Evolutionary conservation across 306 rosid species (phyloP), one percentile per base, ranked within the genome.

Genomic region (Cicer bijugum): DNA sequence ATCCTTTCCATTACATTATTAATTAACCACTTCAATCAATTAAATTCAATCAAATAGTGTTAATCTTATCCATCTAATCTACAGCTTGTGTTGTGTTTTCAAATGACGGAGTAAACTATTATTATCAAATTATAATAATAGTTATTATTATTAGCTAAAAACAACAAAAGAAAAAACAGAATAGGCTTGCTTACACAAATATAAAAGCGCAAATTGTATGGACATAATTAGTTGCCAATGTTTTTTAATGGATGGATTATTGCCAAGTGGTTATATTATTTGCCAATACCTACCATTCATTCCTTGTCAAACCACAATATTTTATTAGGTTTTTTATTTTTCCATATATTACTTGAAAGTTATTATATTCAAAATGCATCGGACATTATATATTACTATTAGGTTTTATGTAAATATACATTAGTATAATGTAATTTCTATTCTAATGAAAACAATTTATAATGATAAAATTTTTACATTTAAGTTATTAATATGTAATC

Each of bases 251-350:
- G 84, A 12, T 42, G 9, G 7, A 44, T 70, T 75, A 5, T 53
- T 81, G 74, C 74, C 84, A 81, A 81, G 81, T 70, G 84, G 84
- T 44, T 53, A 45, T 63, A n/a, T 55, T 55, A 37, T 44, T 81
- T 81, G 77, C 77, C 84, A 51, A 61, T 75, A 61, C 62, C 46
- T 28, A 43, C 17, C 64, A 15, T 71, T 42, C 37, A 37, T 20
- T 12, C 45, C 9, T 69, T 59, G 35, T 50, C 35, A 28, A 28
- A 0, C 5, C 35, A 28, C 35, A 3, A 28, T 28, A 28, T 28
- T 28, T 28, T 28, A 28, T 28, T 28, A 28, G 35, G 0, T 28
- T 28, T 28, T 28, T 28, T 28, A 28, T 28, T 28, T 28, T 28
- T 4, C 35, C 35, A 28, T 28, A 4, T 4, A 4, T 28, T 28